Evolutionary conservation across 2,329 filamentous ascomycete species (phyloP).

Genomic region (Xylaria sp.): DNA sequence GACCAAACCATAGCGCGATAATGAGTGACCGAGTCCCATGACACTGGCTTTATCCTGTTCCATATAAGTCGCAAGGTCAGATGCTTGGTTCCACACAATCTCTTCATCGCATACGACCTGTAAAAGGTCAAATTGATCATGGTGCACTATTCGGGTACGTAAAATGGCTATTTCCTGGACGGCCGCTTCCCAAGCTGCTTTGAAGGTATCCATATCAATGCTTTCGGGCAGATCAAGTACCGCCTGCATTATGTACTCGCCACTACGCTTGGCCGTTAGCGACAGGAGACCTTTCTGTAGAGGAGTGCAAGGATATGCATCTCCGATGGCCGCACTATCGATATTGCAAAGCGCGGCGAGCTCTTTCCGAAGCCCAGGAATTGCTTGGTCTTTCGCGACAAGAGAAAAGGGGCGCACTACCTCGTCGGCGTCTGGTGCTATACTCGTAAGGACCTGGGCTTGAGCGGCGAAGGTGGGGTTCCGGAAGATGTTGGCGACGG

Average conservation of each 20-base stretch:
- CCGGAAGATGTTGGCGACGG: conserved; percentile 8
- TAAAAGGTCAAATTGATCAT: conserved; percentile 5
- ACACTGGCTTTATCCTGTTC: neutral
- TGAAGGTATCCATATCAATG: neutral
- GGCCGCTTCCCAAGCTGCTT: conserved; percentile 4
- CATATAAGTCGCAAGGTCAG: neutral
- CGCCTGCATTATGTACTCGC: conserved; percentile 10
- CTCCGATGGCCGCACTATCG: neutral
- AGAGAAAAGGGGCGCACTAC: neutral
- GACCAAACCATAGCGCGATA: conserved; percentile 13
- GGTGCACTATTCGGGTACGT: conserved; percentile 10
- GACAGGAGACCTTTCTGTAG: conserved; percentile 9
- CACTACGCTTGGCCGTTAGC: conserved; percentile 13
- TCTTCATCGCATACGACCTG: conserved; percentile 1
- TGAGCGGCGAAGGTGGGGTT: conserved; percentile 6
- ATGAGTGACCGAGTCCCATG: conserved; percentile 3
- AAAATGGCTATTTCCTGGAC: conserved; percentile 5
- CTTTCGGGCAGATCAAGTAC: neutral
- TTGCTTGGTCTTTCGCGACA: conserved; percentile 1
- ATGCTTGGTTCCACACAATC: neutral
- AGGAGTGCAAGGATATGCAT: conserved; percentile 14
- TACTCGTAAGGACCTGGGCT: conserved; percentile 5
- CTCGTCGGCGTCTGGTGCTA: neutral
- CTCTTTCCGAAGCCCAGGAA: conserved; percentile 9
- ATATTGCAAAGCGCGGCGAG: neutral